These are phyloP conservation scores for Diplodia scrobiculata DNA, from an alignment of 2,329 filamentous ascomycete species.

Conservation along the genomic window DNA sequence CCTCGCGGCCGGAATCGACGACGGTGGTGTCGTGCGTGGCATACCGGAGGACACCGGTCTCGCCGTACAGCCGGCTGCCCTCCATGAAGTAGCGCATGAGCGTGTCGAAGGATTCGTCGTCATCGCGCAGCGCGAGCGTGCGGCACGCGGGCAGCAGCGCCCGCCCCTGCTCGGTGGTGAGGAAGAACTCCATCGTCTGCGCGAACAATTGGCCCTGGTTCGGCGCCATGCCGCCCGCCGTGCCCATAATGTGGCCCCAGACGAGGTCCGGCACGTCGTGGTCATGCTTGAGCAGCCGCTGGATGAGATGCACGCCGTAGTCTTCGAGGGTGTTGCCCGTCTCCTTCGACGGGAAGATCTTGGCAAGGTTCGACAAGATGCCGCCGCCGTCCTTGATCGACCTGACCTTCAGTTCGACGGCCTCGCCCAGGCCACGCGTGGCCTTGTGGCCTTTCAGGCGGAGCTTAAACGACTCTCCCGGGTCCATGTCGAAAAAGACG, in stretches of 20 bases:
- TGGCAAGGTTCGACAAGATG: conserved; percentile 47
- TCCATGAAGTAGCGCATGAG: conserved; percentile 57
- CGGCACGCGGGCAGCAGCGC: conserved; percentile 54
- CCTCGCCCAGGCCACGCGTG: conserved; percentile 54
- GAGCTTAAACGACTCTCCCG: conserved; percentile 56
- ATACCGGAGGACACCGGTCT: conserved; percentile 48
- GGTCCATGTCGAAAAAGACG: conserved; percentile 59
- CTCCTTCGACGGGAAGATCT: conserved; percentile 43
- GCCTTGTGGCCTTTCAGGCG: conserved; percentile 53
- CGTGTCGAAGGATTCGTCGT: conserved; percentile 50
- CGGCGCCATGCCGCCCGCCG: conserved; percentile 50
- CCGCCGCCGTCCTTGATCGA: conserved; percentile 49
- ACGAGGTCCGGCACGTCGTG: conserved; percentile 55
- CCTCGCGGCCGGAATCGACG: conserved; percentile 38
- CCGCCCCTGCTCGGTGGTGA: conserved; percentile 50
- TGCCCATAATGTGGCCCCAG: conserved; percentile 61
- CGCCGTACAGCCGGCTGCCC: conserved; percentile 48
- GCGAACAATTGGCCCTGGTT: conserved; percentile 62
- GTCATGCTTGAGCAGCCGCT: conserved; percentile 53
- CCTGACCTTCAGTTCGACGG: conserved; percentile 54
- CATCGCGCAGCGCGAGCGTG: conserved; percentile 50
- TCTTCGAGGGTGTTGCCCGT: conserved; percentile 49
- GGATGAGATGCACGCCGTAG: conserved; percentile 61
- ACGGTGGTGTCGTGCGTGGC: conserved; percentile 41
- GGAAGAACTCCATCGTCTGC: conserved; percentile 61